Conservation (phyloP, 192 early-diverging fungal genomes). For the Diversispora epigaea region DNA sequence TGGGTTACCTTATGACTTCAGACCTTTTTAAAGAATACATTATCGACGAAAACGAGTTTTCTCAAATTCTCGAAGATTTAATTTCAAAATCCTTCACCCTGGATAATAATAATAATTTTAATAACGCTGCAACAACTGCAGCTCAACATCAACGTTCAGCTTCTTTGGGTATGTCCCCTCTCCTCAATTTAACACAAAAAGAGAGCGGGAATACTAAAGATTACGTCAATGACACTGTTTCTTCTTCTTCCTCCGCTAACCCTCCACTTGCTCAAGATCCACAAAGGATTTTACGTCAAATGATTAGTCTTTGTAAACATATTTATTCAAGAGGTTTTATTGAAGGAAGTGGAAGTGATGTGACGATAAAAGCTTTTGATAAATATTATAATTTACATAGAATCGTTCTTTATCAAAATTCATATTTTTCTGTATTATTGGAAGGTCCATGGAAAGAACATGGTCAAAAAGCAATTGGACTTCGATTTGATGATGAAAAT, state of each 20-base stretch:
- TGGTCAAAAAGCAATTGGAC: slow-evolving; percentile 31
- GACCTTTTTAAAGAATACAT: slow-evolving; percentile 2
- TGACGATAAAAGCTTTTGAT: slow-evolving; percentile 45
- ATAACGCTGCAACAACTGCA: slow-evolving; percentile 11
- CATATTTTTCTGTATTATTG: slow-evolving; percentile 49
- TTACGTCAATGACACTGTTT: slow-evolving; percentile 19
- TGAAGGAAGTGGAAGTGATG: slow-evolving; percentile 51
- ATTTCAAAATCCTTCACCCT: not conserved
- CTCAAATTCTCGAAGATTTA: slow-evolving; percentile 13
- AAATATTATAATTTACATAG: slow-evolving; percentile 53
- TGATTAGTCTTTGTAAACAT: slow-evolving; percentile 42
- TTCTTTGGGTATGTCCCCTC: slow-evolving; percentile 26
- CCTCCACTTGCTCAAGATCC: slow-evolving; percentile 28
- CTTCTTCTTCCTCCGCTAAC: slow-evolving; percentile 5
- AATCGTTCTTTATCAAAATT: slow-evolving; percentile 53
- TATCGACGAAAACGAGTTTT: slow-evolving; percentile 28
- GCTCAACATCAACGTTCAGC: slow-evolving; percentile 2
- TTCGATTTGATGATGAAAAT: slow-evolving; percentile 52
- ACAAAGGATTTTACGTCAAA: slow-evolving; percentile 32
- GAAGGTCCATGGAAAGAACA: slow-evolving; percentile 52
- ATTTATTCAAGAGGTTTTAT: slow-evolving; percentile 49
- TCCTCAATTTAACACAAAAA: slow-evolving; percentile 29
- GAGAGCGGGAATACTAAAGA: slow-evolving; percentile 33
- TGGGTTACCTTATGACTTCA: slow-evolving; percentile 26
- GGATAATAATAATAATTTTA: slow-evolving; percentile 16